Evolutionary conservation across 331 rosid genomes (phyloP).

Genomic region (Phaseolus coccineus): DNA sequence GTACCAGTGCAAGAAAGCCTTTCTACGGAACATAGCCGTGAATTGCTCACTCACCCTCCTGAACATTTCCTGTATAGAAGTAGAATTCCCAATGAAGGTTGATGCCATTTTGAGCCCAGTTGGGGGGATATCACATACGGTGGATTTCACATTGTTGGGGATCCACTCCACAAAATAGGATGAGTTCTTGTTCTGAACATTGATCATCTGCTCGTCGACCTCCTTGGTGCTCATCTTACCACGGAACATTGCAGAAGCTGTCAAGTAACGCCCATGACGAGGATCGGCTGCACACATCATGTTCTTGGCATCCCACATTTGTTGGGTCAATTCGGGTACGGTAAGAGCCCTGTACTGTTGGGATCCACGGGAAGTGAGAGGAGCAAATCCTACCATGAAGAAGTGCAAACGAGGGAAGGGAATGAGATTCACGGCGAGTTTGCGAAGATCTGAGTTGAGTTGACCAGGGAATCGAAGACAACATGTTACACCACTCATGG

Average conservation of each 20-base stretch:
- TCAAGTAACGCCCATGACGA: slow-evolving; percentile 78
- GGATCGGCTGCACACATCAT: slow-evolving; percentile 68
- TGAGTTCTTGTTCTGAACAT: slow-evolving; percentile 92
- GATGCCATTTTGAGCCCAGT: slow-evolving; percentile 92
- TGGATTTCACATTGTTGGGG: slow-evolving; percentile 87
- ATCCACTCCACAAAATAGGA: slow-evolving; percentile 95
- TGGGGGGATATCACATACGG: slow-evolving; percentile 92
- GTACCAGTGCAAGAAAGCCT: slow-evolving; percentile 72
- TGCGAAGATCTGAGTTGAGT: slow-evolving; percentile 86
- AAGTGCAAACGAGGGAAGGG: slow-evolving; percentile 90
- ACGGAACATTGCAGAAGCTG: slow-evolving; percentile 97
- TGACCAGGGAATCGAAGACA: slow-evolving; percentile 94
- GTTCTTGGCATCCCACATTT: slow-evolving; percentile 88
- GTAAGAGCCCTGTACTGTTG: slow-evolving; percentile 90
- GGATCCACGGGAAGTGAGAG: slow-evolving; percentile 90
- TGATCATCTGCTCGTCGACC: slow-evolving; percentile 93
- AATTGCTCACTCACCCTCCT: slow-evolving; percentile 93
- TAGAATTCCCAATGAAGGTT: slow-evolving; percentile 84
- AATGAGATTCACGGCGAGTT: slow-evolving; percentile 81
- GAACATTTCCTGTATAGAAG: slow-evolving; percentile 90
- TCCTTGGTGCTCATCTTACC: slow-evolving; percentile 97
- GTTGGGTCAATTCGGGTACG: slow-evolving; percentile 88
- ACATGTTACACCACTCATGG: slow-evolving; percentile 94
- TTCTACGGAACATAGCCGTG: slow-evolving; percentile 94
- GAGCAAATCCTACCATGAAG: slow-evolving; percentile 95